These are phyloP conservation scores for Eimeria praecox DNA, from an alignment of 169 alveolate genomes.

Conservation along the genomic window DNA sequence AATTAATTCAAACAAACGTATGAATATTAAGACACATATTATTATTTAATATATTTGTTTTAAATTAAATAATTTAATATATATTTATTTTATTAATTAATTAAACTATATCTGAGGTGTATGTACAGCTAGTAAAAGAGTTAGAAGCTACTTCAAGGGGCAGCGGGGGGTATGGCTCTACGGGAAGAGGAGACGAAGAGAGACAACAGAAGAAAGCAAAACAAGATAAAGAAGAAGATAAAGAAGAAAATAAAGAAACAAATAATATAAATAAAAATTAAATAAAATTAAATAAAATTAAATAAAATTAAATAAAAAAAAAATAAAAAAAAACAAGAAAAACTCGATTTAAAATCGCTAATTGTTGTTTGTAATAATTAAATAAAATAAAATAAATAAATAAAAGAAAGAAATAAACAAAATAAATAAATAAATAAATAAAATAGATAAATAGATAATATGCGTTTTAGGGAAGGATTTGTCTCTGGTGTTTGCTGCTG, in stretches of 20 bases:
- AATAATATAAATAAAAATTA: no score
- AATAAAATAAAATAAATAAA: neutral
- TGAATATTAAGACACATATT: neutral
- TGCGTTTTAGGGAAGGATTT: no score
- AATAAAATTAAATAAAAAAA: neutral
- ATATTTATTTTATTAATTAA: neutral
- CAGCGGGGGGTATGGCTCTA: slow-evolving; percentile 94
- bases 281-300: neutral
- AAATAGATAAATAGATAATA: no score
- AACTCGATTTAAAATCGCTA: neutral
- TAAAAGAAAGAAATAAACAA: no score
- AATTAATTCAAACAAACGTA: no score
- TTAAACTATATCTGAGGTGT: neutral
- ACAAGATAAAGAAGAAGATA: neutral
- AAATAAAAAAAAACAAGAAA: neutral
- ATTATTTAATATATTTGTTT: neutral
- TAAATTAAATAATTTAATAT: neutral
- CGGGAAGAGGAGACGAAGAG: slow-evolving; percentile 78
- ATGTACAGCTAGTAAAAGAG: slow-evolving; percentile 88
- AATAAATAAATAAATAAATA: no score
- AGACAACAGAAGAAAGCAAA: neutral
- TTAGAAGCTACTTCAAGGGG: slow-evolving; percentile 94
- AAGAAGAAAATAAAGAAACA: no score
- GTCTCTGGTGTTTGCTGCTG: no score
- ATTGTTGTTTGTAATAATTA: neutral